Conservation (phyloP, 495 filamentous ascomycete species). For the Diplogelasinospora grovesii region DNA sequence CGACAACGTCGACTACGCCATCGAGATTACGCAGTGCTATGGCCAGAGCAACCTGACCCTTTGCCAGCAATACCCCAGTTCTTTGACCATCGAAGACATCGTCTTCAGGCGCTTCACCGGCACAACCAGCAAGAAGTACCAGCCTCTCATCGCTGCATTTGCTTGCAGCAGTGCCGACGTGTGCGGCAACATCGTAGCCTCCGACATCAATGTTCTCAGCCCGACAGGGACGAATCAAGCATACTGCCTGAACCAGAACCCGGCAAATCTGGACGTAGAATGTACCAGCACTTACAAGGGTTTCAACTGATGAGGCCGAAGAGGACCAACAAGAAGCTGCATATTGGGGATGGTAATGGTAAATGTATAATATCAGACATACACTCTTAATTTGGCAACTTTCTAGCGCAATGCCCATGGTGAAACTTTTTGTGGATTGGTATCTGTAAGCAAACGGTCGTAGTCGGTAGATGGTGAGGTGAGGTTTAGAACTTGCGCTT, state of each 20-base stretch:
- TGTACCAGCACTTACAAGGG: constrained; percentile 29
- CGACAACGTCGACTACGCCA: constrained; percentile 52
- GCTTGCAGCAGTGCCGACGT: constrained; percentile 50
- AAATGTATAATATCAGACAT: no score
- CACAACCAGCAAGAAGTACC: constrained; percentile 14
- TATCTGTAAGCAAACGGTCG: not conserved
- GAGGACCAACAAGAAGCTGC: no score
- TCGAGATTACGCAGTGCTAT: constrained; percentile 61
- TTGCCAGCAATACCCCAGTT: constrained; percentile 47
- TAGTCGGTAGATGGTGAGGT: not conserved
- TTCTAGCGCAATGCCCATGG: not conserved
- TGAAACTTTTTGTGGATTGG: not conserved
- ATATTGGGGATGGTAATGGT: no score
- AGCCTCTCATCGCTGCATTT: constrained; percentile 16
- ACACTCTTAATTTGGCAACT: no score
- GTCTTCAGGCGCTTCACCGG: constrained; percentile 15
- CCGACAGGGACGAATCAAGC: constrained; percentile 44
- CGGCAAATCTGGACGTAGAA: constrained; percentile 35
- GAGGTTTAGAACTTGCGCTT: constrained; percentile 53
- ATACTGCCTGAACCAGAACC: constrained; percentile 49
- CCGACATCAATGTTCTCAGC: constrained; percentile 45
- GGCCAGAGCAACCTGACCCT: constrained; percentile 55
- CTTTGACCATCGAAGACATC: constrained; percentile 15
- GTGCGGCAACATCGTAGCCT: constrained; percentile 48
- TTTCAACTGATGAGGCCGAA: constrained; percentile 27